phyloP scores from a whole-genome alignment of 345 rosid species.

The Xanthoceras sorbifolium region DNA sequence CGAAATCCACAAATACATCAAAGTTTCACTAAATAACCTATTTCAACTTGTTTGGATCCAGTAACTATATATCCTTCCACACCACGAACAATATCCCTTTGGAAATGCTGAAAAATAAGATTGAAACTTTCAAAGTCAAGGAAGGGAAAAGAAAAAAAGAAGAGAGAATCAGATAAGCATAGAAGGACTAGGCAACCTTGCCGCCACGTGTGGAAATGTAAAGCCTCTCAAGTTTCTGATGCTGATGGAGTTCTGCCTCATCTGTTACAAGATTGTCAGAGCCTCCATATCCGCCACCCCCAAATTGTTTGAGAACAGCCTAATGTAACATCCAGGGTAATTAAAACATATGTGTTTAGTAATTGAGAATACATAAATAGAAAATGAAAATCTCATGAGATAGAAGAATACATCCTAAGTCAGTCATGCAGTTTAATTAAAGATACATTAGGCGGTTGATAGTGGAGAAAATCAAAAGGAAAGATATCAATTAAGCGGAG shows the following conservation, averaged over 20 bases:
- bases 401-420: background rate
- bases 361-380: background rate
- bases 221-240: conserved; percentile 90
- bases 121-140: conserved; percentile 8
- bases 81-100: conserved; percentile 92
- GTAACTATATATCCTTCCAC: conserved; percentile 83
- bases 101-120: conserved; percentile 68
- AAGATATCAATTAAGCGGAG: conserved; percentile 2
- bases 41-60: conserved; percentile 92
- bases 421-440: conserved; percentile 16
- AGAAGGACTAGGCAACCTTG: conserved; percentile 54
- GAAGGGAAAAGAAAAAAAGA: background rate
- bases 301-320: conserved; percentile 96
- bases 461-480: conserved; percentile 10
- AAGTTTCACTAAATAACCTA: conserved; percentile 49
- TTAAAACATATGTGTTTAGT: conserved; percentile 2
- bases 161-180: conserved; percentile 1
- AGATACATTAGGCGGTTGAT: background rate
- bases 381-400: background rate
- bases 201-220: conserved; percentile 87
- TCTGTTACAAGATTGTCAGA: conserved; percentile 68
- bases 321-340: conserved; percentile 28
- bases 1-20: conserved; percentile 6
- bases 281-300: conserved; percentile 85
- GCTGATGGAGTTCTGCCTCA: conserved; percentile 72